Conservation (phyloP, 2,329 filamentous ascomycete genomes). For the Niveomyces coronatus region DNA sequence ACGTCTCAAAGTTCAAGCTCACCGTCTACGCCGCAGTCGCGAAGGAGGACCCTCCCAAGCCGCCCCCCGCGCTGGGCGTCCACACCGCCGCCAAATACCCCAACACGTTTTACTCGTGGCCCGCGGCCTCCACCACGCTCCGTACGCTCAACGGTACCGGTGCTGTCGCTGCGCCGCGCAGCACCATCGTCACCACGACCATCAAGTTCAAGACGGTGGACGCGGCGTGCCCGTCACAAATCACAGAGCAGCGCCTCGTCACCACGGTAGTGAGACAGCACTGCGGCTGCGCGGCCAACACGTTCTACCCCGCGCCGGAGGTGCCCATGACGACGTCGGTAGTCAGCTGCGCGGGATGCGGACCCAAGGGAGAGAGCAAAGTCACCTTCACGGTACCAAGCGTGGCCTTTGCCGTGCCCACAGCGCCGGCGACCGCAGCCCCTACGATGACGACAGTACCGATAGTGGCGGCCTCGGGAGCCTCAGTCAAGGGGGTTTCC, state of each 20-base stretch:
- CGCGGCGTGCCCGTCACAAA: not conserved
- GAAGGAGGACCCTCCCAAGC: slow-evolving; percentile 18
- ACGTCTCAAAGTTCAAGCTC: slow-evolving; percentile 24
- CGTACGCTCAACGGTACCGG: too few relatives aligned
- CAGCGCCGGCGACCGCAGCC: too few relatives aligned
- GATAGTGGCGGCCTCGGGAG: too few relatives aligned
- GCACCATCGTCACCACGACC: slow-evolving; percentile 7
- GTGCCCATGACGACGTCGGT: slow-evolving; percentile 8
- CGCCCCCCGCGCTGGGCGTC: slow-evolving; percentile 24
- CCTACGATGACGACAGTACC: too few relatives aligned
- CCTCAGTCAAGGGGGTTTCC: too few relatives aligned
- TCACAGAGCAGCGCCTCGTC: not conserved
- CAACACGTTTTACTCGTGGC: not conserved
- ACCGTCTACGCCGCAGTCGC: slow-evolving; percentile 32
- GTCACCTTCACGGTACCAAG: slow-evolving; percentile 8
- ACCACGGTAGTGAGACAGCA: slow-evolving; percentile 7
- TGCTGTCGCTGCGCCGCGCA: not conserved
- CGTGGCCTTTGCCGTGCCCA: too few relatives aligned
- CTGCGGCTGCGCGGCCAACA: slow-evolving; percentile 7
- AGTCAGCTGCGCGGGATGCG: slow-evolving; percentile 4
- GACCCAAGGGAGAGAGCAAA: not conserved
- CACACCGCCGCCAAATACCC: too few relatives aligned
- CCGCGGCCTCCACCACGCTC: too few relatives aligned
- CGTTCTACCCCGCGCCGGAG: not conserved
- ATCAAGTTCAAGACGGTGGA: slow-evolving; percentile 9